A percentile compares a stretch with the other conserved stretches of the same genome.
Conservation (phyloP, 768 basidiomycete genomes). For the Serpula lacrymans region DNA sequence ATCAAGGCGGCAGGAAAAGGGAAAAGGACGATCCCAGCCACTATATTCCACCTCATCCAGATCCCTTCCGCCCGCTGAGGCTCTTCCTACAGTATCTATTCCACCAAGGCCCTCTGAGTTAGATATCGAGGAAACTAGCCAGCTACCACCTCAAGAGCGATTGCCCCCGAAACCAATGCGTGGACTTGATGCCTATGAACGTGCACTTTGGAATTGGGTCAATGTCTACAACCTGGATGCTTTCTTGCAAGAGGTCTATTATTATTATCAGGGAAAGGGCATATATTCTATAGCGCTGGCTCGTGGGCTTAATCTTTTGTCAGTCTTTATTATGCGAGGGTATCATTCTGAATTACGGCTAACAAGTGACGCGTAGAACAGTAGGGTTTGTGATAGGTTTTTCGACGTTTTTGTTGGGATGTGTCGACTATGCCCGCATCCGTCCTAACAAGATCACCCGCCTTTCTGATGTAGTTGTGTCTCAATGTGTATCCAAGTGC, state of each 20-base stretch:
- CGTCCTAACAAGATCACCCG: conserved; percentile 60
- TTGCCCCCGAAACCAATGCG: conserved; percentile 46
- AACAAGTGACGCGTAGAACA: conserved; percentile 57
- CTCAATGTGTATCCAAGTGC: conserved; percentile 80
- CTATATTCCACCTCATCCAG: conserved; percentile 48
- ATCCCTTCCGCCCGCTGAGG: conserved; percentile 33
- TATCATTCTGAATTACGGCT: conserved; percentile 11
- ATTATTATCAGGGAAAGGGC: conserved; percentile 96
- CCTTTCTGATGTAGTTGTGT: conserved; percentile 79
- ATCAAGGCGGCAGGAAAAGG: conserved; percentile 26
- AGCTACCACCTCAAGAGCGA: conserved; percentile 15
- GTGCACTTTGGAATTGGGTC: conserved; percentile 98
- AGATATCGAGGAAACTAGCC: conserved; percentile 34
- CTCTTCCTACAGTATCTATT: conserved; percentile 40
- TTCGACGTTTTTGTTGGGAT: conserved; percentile 93
- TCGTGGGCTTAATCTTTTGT: conserved; percentile 93
- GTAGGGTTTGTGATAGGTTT: conserved; percentile 98
- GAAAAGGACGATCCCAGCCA: conserved; percentile 44
- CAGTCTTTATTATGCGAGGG: conserved; percentile 36
- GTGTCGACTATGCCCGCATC: conserved; percentile 87
- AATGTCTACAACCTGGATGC: conserved; percentile 97
- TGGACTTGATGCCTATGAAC: conserved; percentile 81
- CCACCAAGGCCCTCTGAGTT: conserved; percentile 68
- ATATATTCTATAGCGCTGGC: conserved; percentile 93
- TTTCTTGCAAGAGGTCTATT: conserved; percentile 93